A percentile compares a stretch with the other conserved stretches of the same genome.
These are phyloP conservation scores for Camellia oleifera DNA, from an alignment of 179 eudicot genomes.

Conservation along the genomic window DNA sequence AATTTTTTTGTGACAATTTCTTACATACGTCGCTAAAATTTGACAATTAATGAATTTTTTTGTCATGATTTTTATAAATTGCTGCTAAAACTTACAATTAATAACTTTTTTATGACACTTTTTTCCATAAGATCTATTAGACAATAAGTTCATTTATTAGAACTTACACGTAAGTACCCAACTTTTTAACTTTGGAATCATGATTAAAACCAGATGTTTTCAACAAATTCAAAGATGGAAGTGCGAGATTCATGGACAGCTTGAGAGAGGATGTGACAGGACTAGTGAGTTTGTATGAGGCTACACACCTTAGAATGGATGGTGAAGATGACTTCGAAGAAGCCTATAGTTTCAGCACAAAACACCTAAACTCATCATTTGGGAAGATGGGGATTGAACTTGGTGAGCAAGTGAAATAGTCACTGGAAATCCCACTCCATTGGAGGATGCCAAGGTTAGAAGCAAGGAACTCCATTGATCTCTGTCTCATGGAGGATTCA, in stretches of 20 bases:
- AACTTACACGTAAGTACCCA: too few relatives aligned
- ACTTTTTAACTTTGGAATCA: background rate
- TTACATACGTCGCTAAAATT: too few relatives aligned
- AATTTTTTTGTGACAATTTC: too few relatives aligned
- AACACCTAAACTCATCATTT: slow-evolving; percentile 11
- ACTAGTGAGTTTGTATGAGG: slow-evolving; percentile 11
- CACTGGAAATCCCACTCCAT: slow-evolving; percentile 23
- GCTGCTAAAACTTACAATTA: too few relatives aligned
- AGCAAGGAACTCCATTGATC: slow-evolving; percentile 22
- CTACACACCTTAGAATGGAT: slow-evolving; percentile 3
- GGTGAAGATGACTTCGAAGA: slow-evolving; percentile 6
- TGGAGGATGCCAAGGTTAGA: slow-evolving; percentile 31
- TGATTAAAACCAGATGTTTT: slow-evolving; percentile 1
- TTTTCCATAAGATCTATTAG: too few relatives aligned
- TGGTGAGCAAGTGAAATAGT: slow-evolving; percentile 4
- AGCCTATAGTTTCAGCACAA: background rate
- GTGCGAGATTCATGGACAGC: slow-evolving; percentile 13
- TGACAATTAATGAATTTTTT: too few relatives aligned
- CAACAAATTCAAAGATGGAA: background rate
- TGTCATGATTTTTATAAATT: too few relatives aligned
- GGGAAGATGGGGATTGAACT: background rate
- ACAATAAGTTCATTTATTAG: too few relatives aligned
- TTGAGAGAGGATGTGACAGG: slow-evolving; percentile 13
- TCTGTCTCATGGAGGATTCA: slow-evolving; percentile 13
- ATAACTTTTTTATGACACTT: too few relatives aligned